Evolutionary conservation across 139 green algal species (phyloP), one percentile per base, ranked within the genome.

Genomic region (Coccomyxa sp.): DNA sequence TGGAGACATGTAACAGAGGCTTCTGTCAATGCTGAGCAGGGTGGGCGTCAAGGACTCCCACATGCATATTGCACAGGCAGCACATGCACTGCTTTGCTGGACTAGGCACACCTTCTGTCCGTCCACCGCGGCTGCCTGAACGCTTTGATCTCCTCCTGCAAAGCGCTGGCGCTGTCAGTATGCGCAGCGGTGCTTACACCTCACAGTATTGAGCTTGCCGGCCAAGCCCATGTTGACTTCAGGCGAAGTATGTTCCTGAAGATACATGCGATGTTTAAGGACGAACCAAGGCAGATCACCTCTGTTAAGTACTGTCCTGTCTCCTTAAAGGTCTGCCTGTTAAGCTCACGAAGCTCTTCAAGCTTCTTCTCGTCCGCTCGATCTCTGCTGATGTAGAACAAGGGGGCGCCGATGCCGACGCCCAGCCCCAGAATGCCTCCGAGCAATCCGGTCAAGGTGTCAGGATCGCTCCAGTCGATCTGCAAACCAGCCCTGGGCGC

Each of bases 81-180:
- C 31, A 39, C 22, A 35, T 16, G 68, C 29, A 5, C 34, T 72
- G 24, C 31, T 33, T 72, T 72, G n/a, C 29, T 10, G 14, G 29
- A 37, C 29, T 36, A 1, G 5, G n/a, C 22, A 35, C 70, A 74
- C 86, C 86, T 86, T 27, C 88, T 78, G 80, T 96, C 92, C 33
- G 92, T 95, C 92, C 92, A 97, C 54, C 93, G 91, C 7, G 93
- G 89, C 75, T 90, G 92, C 27, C 93, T 83, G 39, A 97, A 88
- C 12, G 80, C 81, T 7, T 84, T 77, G 76, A 97, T 96, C 84
- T 97, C 92, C 10, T 97, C 89, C 90, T 94, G 83, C 76, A 35
- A 6, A 24, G 35, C 8, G 1, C n/a, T 24, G 27, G 18, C 34
- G 27, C 27, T 68, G 41, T 27, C 55, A 55, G 68, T 10, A 68